Conservation (phyloP, 2,329 filamentous ascomycete species). For the Aspergillus ruber region DNA sequence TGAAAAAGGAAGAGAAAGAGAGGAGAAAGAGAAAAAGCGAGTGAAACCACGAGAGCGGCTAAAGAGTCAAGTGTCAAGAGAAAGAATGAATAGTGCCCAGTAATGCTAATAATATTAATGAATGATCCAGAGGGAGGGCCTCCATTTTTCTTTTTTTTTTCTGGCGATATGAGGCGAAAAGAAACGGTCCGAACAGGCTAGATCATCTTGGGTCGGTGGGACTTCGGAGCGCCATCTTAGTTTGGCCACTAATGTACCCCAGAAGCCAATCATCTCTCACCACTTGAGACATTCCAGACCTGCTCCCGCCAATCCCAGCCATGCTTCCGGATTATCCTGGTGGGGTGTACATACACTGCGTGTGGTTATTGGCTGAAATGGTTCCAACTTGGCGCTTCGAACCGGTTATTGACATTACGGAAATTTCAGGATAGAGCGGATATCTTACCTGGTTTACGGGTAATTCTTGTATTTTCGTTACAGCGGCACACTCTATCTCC, state of each 20-base stretch:
- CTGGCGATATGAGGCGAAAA: not conserved
- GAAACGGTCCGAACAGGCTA: constrained; percentile 1
- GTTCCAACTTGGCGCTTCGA: not conserved
- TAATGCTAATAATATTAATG: not conserved
- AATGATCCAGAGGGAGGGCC: not conserved
- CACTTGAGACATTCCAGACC: constrained; percentile 11
- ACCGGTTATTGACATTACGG: not conserved
- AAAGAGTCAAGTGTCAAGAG: no score
- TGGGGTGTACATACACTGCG: not conserved
- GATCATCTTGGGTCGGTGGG: not conserved
- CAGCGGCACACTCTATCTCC: constrained; percentile 5
- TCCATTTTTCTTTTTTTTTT: constrained; percentile 1
- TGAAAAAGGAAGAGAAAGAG: constrained; percentile 1
- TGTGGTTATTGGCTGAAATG: not conserved
- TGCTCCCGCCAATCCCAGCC: constrained; percentile 1
- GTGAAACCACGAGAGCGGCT: no score
- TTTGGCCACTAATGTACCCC: constrained; percentile 4
- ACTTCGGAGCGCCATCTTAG: constrained; percentile 5
- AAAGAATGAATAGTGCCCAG: constrained; percentile 1
- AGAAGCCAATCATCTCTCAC: constrained; percentile 6
- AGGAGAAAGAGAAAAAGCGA: constrained; percentile 2
- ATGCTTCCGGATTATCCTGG: not conserved
- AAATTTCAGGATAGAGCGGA: not conserved
- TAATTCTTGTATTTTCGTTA: not conserved
- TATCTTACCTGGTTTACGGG: not conserved